Base-by-base conservation (phyloP, 306 rosid genomes). In the Canavalia ensiformis region DNA sequence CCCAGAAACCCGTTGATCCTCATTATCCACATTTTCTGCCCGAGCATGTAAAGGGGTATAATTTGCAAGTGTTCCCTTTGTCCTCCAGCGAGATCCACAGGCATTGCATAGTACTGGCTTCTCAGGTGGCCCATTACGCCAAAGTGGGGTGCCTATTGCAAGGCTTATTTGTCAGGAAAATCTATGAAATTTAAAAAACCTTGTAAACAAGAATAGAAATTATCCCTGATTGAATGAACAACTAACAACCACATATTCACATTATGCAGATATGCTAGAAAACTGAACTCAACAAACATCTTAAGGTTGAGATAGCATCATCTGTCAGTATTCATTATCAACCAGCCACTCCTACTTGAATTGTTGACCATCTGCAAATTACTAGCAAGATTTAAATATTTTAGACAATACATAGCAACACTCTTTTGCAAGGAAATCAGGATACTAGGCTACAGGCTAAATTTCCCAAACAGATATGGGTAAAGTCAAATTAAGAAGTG, bases 51-150 rank as follows among this genome's bases (percentile, higher is more conserved):
- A 88, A 82, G 99, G 99, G 52, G 99, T 95, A 75, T 95, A 95
- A 87, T 95, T 95, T 81, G 88, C 92, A 18, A 95, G 99, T n/a
- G 99, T 91, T 84, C 99, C 99, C 88, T 95, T 95, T 12, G 99
- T 95, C 88, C 99, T 95, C 99, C 99, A 95, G 66, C 99, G 97
- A 77, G 99, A 95, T 31, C 99, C 99, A 86, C 99, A 95, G 13
- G 99, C 99, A 86, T 95, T 95, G 94, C 99, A 95, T 77, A 95
- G 84, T 54, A 95, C 93, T 51, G 98, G 98, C 91, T 95, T 95
- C 85, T 95, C 98, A 11, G 98, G 94, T 81, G 99, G 99, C 41
- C 99, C 99, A 55, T 95, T 95, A 76, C 99, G 98, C 99, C 99
- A 95, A 72, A 95, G 97, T 42, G 99, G 99, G 68, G 99, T 95